Percentiles rank a stretch among this genome's conserved stretches.
These are phyloP conservation scores for Paradendryphiella salina DNA, from an alignment of 2,329 filamentous ascomycete genomes.

Conservation along the genomic window DNA sequence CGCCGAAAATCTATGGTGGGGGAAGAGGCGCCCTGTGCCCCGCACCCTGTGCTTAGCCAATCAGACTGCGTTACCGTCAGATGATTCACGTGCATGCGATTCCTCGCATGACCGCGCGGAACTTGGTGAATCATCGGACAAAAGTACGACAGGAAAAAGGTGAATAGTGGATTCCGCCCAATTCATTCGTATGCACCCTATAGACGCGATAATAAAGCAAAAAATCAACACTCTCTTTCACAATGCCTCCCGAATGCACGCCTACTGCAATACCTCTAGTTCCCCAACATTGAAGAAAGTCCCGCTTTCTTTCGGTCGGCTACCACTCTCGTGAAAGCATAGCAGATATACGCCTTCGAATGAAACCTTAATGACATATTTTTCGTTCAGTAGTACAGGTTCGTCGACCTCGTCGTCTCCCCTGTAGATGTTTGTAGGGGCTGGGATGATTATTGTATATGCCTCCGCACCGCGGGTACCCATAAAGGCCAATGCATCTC, in stretches of 20 bases:
- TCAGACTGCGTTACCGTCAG: background rate
- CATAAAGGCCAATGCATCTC: constrained; percentile 3
- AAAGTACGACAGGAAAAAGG: too few species aligned
- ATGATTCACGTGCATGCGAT: background rate
- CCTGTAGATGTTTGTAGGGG: background rate
- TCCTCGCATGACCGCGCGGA: background rate
- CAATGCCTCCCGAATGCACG: background rate
- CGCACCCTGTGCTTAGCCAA: constrained; percentile 3
- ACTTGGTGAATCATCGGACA: too few species aligned
- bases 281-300: constrained; percentile 8
- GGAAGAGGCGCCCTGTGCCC: constrained; percentile 6
- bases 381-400: constrained; percentile 5
- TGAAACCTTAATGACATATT: constrained; percentile 7
- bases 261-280: background rate
- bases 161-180: too few species aligned
- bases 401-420: background rate
- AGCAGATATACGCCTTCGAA: background rate
- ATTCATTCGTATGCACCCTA: too few species aligned
- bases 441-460: background rate
- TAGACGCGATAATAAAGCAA: too few species aligned
- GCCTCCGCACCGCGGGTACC: background rate
- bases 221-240: too few species aligned
- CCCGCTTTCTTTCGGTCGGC: background rate
- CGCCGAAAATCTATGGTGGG: constrained; percentile 15
- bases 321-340: constrained; percentile 10